Evolutionary conservation across 2,329 filamentous ascomycete genomes (phyloP).

Genomic region (Pseudomassariella vexata): DNA sequence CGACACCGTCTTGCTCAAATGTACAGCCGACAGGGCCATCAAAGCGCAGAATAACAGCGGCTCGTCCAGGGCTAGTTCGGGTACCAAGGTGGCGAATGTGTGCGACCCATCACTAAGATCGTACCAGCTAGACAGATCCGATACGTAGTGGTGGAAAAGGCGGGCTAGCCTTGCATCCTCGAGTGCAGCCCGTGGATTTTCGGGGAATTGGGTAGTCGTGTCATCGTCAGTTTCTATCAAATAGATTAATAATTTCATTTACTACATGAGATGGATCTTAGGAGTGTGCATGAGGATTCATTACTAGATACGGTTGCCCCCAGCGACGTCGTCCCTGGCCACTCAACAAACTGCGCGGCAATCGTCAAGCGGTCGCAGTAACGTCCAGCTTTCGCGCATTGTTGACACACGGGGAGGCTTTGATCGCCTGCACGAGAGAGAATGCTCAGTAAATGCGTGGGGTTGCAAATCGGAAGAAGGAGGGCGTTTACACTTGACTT

Average conservation of each 20-base stretch:
- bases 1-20: conserved; percentile 23
- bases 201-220: conserved; percentile 5
- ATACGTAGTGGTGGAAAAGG: conserved; percentile 34
- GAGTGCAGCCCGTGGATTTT: conserved; percentile 21
- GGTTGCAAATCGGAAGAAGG: background rate
- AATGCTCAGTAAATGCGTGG: background rate
- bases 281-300: too few species aligned
- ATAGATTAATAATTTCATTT: too few species aligned
- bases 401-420: conserved; percentile 23
- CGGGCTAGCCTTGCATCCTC: conserved; percentile 23
- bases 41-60: conserved; percentile 37
- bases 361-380: conserved; percentile 27
- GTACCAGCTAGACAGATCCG: conserved; percentile 37
- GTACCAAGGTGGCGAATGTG: conserved; percentile 29
- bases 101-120: conserved; percentile 34
- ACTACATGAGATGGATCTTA: too few species aligned
- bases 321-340: background rate
- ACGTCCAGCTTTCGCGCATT: conserved; percentile 22
- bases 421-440: conserved; percentile 25
- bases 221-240: too few species aligned
- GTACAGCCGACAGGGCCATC: conserved; percentile 38
- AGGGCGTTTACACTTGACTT: conserved; percentile 1
- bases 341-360: conserved; percentile 3
- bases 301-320: background rate
- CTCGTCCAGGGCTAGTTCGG: conserved; percentile 29